Evolutionary conservation across 2,329 filamentous ascomycete genomes (phyloP), one percentile per base, ranked within the genome.

Genomic region (Niveomyces coronatus): DNA sequence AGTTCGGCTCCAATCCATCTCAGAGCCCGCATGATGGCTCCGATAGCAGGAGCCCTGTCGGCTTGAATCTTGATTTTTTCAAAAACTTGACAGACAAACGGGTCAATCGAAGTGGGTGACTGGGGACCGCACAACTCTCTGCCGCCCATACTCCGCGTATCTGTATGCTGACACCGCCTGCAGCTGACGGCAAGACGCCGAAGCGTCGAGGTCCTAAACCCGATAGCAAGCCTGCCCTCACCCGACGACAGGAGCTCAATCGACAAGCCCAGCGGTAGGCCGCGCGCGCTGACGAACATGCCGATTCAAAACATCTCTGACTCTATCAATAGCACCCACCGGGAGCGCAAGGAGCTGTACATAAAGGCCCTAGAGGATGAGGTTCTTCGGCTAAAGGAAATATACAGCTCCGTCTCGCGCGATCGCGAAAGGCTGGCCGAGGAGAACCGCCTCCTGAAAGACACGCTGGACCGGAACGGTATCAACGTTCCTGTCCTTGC

Each of bases 131-230:
- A n/a, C 22, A 7, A 31, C 31, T 8, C 14, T 11, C n/a, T n/a
- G n/a, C n/a, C n/a, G n/a, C n/a, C n/a, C n/a, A n/a, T n/a, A n/a
- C n/a, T n/a, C n/a, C n/a, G n/a, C n/a, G n/a, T n/a, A n/a, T n/a
- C n/a, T n/a, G n/a, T n/a, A n/a, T n/a, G n/a, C n/a, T n/a, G n/a
- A n/a, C n/a, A n/a, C n/a, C n/a, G n/a, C n/a, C n/a, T n/a, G n/a
- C n/a, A 26, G 35, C 52, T 82, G 88, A 94, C 67, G 88, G 86
- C 31, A 82, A 91, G 53, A 71, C 82, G 8, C 78, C 85, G 3
- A 98, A 96, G 64, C 78, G 85, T 48, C 78, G 91, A 59, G 91
- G 91, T 2, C 91, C 91, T 0, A 96, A 96, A 58, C 91, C 91
- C 15, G 91, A 96, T 58, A 93, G 84, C 66, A 95, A 94, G 56